These are phyloP conservation scores for Metschnikowia santaceciliae DNA, from an alignment of 805 yeast genomes.

Conservation along the genomic window DNA sequence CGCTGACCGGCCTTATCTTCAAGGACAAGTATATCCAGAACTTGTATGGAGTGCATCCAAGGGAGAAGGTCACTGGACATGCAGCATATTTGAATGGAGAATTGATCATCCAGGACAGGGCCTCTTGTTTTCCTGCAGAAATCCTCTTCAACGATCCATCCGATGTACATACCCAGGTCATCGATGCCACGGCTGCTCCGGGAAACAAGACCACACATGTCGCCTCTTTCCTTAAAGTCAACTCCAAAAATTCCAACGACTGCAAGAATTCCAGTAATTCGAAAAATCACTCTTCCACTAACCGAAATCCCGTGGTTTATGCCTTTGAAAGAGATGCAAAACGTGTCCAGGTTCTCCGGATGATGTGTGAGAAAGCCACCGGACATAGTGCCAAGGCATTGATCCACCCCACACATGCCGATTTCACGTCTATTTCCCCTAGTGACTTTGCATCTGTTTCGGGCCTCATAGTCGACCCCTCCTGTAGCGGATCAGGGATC, in stretches of 20 bases:
- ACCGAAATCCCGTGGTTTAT: conserved; percentile 41
- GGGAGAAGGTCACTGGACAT: conserved; percentile 63
- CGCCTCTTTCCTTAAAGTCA: conserved; percentile 55
- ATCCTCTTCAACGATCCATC: conserved; percentile 57
- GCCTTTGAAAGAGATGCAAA: conserved; percentile 87
- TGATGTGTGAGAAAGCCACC: conserved; percentile 74
- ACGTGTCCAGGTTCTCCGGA: conserved; percentile 64
- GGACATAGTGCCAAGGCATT: conserved; percentile 24
- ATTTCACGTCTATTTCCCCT: conserved; percentile 62
- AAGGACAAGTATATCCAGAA: conserved; percentile 71
- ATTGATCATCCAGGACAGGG: conserved; percentile 90
- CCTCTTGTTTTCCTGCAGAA: conserved; percentile 93
- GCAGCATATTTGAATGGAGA: conserved; percentile 70
- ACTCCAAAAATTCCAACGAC: no score
- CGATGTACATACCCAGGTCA: conserved; percentile 53
- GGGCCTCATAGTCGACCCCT: conserved; percentile 89
- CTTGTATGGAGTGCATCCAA: conserved; percentile 78
- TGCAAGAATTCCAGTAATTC: no score
- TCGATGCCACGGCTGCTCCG: conserved; percentile 97
- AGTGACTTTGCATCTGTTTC: conserved; percentile 59
- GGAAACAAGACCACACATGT: conserved; percentile 96
- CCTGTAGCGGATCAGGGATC: conserved; percentile 97
- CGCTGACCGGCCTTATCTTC: conserved; percentile 55
- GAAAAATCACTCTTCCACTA: no score
- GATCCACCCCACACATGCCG: conserved; percentile 55